Percentiles rank a stretch among this genome's conserved stretches.
phyloP scores from a whole-genome alignment of 78 protist species.

The Dictyostelium capitatum region DNA sequence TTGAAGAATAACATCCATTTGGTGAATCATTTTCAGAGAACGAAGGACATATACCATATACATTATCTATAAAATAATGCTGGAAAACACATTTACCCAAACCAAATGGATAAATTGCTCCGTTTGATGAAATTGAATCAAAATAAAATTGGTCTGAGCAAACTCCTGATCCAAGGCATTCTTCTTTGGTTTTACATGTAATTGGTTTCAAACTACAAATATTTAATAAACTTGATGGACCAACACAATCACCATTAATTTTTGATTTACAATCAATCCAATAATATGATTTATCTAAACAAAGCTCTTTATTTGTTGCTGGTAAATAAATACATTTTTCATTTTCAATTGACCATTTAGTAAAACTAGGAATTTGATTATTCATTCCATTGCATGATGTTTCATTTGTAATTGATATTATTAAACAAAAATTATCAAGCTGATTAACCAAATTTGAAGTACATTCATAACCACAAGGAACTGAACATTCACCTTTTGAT shows the following conservation, averaged over 20 bases:
- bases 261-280: neutral
- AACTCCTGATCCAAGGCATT: neutral
- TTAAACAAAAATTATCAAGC: neutral
- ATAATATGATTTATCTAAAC: neutral
- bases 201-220: neutral
- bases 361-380: neutral
- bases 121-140: neutral
- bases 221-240: neutral
- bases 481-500: neutral
- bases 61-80: too few species aligned
- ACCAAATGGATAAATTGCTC: neutral
- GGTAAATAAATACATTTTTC: neutral
- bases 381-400: neutral
- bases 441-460: neutral
- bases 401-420: neutral
- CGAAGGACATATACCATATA: too few species aligned
- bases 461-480: neutral
- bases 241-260: neutral
- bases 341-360: neutral
- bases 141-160: neutral
- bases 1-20: neutral
- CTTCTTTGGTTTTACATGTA: neutral
- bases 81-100: conserved; percentile 19
- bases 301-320: neutral
- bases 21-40: neutral